Percentiles rank a stretch among this genome's conserved stretches.
These are phyloP conservation scores for Termitomyces heimii DNA, from an alignment of 768 basidiomycete species.

Conservation along the genomic window DNA sequence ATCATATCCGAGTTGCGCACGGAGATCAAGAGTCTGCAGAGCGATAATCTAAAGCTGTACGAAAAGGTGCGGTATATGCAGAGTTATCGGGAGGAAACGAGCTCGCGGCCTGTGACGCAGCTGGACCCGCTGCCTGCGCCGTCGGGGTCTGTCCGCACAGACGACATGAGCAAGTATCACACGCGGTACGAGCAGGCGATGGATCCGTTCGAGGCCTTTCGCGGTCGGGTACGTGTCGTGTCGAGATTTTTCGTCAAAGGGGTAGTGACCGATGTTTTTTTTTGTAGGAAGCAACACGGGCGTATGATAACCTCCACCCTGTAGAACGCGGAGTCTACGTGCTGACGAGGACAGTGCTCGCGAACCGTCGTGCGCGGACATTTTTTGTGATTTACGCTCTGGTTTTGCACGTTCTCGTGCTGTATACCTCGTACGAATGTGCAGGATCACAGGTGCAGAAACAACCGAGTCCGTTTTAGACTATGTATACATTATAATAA, in stretches of 20 bases:
- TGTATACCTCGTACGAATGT: slow-evolving; percentile 76
- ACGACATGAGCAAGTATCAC: slow-evolving; percentile 86
- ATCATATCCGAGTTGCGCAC: slow-evolving; percentile 89
- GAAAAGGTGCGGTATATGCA: slow-evolving; percentile 99
- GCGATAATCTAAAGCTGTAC: slow-evolving; percentile 95
- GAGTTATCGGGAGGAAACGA: slow-evolving; percentile 79
- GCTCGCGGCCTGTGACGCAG: slow-evolving; percentile 49
- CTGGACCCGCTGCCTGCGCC: slow-evolving; percentile 59
- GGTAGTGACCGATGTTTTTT: neutral
- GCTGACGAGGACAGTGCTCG: slow-evolving; percentile 80
- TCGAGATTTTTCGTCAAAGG: neutral
- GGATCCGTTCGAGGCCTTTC: slow-evolving; percentile 98
- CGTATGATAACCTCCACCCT: slow-evolving; percentile 86
- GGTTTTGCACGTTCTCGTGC: slow-evolving; percentile 72
- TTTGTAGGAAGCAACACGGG: slow-evolving; percentile 85
- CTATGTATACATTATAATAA: neutral
- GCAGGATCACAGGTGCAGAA: slow-evolving; percentile 45
- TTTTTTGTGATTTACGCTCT: slow-evolving; percentile 87
- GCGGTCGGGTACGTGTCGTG: slow-evolving; percentile 72
- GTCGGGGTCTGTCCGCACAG: slow-evolving; percentile 29
- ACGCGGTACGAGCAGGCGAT: slow-evolving; percentile 93
- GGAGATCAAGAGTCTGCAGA: slow-evolving; percentile 88
- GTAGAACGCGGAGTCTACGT: slow-evolving; percentile 84
- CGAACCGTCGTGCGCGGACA: slow-evolving; percentile 84
- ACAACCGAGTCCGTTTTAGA: slow-evolving; percentile 42